Percentiles rank a stretch among this genome's conserved stretches.
phyloP scores from a whole-genome alignment of 2,329 filamentous ascomycete species.

The Rhexocercosporidium sp. region DNA sequence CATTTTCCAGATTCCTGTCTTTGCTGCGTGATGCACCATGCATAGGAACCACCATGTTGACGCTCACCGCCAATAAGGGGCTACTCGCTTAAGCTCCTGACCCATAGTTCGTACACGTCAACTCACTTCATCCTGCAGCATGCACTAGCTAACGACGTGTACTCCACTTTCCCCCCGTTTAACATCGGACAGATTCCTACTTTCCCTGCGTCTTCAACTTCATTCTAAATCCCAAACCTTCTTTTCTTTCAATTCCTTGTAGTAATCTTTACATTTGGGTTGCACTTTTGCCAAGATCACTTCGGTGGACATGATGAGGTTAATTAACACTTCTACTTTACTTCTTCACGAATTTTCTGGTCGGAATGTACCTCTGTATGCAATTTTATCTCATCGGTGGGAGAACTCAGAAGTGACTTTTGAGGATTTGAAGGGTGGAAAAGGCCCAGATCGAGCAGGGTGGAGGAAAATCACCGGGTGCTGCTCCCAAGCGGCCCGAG shows the following conservation, averaged over 20 bases:
- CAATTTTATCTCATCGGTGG: slow-evolving; percentile 27
- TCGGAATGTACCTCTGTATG: slow-evolving; percentile 15
- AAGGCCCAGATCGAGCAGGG: background rate
- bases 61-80: slow-evolving; percentile 9
- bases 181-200: background rate
- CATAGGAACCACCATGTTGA: background rate
- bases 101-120: slow-evolving; percentile 9
- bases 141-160: slow-evolving; percentile 1
- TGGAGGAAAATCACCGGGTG: slow-evolving; percentile 22
- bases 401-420: slow-evolving; percentile 18
- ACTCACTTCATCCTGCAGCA: slow-evolving; percentile 6
- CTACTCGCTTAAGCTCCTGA: background rate
- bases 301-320: background rate
- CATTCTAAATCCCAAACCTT: background rate
- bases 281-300: too few species aligned
- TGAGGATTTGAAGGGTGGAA: slow-evolving; percentile 12
- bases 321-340: slow-evolving; percentile 6
- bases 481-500: slow-evolving; percentile 18
- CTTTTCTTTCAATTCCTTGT: background rate
- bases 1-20: background rate
- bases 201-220: background rate
- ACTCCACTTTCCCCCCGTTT: slow-evolving; percentile 5
- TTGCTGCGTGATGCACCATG: background rate
- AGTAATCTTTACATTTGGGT: too few species aligned
- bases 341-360: slow-evolving; percentile 15